Conservation (phyloP, 345 rosid genomes). For the Alliaria petiolata region DNA sequence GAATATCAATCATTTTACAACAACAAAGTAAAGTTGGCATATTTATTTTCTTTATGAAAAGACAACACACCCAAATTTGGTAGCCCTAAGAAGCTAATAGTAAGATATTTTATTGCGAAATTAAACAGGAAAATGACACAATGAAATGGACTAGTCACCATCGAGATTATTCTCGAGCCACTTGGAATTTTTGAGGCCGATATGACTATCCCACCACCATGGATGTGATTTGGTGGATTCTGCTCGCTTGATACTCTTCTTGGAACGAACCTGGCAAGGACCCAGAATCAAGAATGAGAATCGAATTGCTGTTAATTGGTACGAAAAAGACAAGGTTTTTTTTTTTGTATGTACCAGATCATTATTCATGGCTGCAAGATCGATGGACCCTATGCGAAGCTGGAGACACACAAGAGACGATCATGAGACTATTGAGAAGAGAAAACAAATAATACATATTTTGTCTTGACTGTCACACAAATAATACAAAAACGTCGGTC, state of each 20-base stretch:
- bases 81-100: background rate
- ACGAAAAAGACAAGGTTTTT: background rate
- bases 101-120: background rate
- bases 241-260: constrained; percentile 43
- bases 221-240: constrained; percentile 53
- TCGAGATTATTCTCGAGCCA: constrained; percentile 51
- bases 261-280: constrained; percentile 32
- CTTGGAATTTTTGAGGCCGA: constrained; percentile 36
- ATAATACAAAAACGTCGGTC: constrained; percentile 21
- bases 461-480: constrained; percentile 22
- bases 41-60: background rate
- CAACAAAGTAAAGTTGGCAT: background rate
- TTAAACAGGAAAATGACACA: background rate
- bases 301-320: background rate
- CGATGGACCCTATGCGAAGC: constrained; percentile 25
- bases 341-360: constrained; percentile 21
- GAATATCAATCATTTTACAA: background rate
- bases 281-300: constrained; percentile 27
- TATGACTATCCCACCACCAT: constrained; percentile 45
- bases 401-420: constrained; percentile 33
- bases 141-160: constrained; percentile 33
- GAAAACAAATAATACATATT: constrained; percentile 29
- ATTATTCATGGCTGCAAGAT: constrained; percentile 29
- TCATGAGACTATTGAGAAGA: constrained; percentile 17
- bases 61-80: constrained; percentile 13